Evolutionary conservation across 2,329 filamentous ascomycete species (phyloP), one percentile per base, ranked within the genome.

Genomic region (Pseudogymnoascus sp.): DNA sequence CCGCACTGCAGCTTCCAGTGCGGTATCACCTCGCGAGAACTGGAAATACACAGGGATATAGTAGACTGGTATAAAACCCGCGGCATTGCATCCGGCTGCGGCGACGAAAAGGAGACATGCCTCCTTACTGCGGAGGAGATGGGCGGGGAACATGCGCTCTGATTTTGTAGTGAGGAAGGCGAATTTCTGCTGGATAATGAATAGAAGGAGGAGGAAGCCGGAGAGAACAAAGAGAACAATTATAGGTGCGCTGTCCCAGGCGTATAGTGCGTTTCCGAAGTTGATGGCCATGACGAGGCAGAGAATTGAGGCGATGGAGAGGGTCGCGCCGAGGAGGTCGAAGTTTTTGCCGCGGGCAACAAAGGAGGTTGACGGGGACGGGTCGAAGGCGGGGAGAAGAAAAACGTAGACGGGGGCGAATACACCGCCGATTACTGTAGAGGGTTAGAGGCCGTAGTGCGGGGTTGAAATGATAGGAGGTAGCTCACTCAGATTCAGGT

Each of bases 31-130:
- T 10, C 77, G 74, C 44, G 81, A 78, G 64, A 80, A 80, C 42
- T 79, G 77, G 60, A 80, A 80, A 67, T 78, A 77, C 63, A 83
- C 78, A 47, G 81, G 77, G 59, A 79, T 74, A 38, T 77, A 76
- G 19, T 79, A 77, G 66, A 76, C 77, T 7, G 64, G 23, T 2
- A 70, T 57, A 65, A 85, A 84, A 62, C 83, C 75, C 3, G 78
- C 64, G 38, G 87, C 76, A 9, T 77, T 73, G 3, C 76, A 72
- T 23, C 72, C 31, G 4, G 85, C 74, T 69, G 81, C 86, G 1
- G 76, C 77, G 61, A 74, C 77, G 63, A 64, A 69, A 1, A 69
- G 62, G 2, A 72, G 63, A n/a, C 68, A 23, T 13, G 67, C 64
- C 0, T 66, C 68, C 10, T 68, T 61, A 3, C 28, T 60, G 13